Percentiles rank a stretch among this genome's conserved stretches.
Conservation (phyloP, 208 protist genomes). For the Trypanosoma avium region DNA sequence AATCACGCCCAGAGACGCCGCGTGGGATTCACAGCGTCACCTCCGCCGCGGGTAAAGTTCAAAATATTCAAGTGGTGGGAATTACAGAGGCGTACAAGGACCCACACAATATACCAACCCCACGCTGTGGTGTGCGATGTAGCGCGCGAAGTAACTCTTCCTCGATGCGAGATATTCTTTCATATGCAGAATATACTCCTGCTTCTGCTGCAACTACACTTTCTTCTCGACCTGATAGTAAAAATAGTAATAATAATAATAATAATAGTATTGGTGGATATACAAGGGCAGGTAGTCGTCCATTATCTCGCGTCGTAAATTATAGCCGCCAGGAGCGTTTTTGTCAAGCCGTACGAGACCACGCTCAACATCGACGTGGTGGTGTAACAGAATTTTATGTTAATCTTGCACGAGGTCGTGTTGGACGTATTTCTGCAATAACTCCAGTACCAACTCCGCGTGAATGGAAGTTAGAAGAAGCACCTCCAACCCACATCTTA, state of each 20-base stretch:
- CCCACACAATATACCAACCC: slow-evolving; percentile 43
- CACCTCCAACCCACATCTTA: slow-evolving; percentile 32
- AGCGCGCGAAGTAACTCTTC: slow-evolving; percentile 18
- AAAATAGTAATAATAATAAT: not conserved
- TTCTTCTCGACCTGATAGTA: no score
- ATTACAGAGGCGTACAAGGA: slow-evolving; percentile 71
- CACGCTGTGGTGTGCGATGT: slow-evolving; percentile 46
- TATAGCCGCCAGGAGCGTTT: slow-evolving; percentile 68
- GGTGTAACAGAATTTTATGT: slow-evolving; percentile 82
- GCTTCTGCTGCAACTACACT: no score
- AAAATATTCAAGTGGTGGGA: slow-evolving; percentile 81
- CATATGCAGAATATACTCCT: no score
- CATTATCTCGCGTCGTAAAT: slow-evolving; percentile 37
- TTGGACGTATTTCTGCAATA: slow-evolving; percentile 40
- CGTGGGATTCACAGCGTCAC: slow-evolving; percentile 54
- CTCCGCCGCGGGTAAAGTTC: slow-evolving; percentile 36
- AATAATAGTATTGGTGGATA: not conserved
- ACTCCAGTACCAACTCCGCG: slow-evolving; percentile 29
- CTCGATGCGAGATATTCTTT: slow-evolving; percentile 37
- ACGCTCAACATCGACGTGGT: slow-evolving; percentile 58
- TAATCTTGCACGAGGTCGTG: slow-evolving; percentile 52
- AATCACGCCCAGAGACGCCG: slow-evolving; percentile 39
- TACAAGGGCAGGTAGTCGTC: no score
- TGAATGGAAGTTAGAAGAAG: slow-evolving; percentile 45
- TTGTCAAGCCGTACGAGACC: slow-evolving; percentile 71